These are phyloP conservation scores for Butyriboletus pseudospeciosus DNA, from an alignment of 1,284 basidiomycete species.

Conservation along the genomic window DNA sequence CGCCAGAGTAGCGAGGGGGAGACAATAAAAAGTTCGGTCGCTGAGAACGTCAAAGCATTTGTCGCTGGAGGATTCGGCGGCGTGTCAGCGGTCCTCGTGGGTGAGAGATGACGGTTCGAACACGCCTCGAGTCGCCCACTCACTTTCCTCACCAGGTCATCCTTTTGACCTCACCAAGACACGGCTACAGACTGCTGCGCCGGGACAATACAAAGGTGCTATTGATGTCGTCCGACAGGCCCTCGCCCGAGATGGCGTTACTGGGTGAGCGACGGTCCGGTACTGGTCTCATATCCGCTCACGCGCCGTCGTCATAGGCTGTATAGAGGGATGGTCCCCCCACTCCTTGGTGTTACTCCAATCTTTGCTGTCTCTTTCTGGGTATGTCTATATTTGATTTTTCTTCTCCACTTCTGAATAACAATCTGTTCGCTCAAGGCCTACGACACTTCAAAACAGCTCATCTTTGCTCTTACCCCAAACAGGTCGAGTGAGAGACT, in stretches of 20 bases:
- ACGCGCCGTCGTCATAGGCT: constrained; percentile 47
- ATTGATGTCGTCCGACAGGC: constrained; percentile 93
- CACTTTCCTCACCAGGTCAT: constrained; percentile 59
- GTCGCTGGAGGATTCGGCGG: constrained; percentile 92
- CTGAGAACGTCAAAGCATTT: constrained; percentile 76
- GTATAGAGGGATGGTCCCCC: constrained; percentile 96
- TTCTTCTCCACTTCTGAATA: not conserved
- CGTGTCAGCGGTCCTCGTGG: constrained; percentile 80
- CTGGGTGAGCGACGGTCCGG: constrained; percentile 57
- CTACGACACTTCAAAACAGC: constrained; percentile 89
- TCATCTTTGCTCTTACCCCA: constrained; percentile 73
- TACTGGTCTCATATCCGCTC: constrained; percentile 2
- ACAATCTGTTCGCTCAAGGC: constrained; percentile 51
- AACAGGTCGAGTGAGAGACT: constrained; percentile 63
- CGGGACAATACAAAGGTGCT: constrained; percentile 89
- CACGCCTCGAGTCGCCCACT: constrained; percentile 2
- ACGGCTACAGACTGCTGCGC: constrained; percentile 87
- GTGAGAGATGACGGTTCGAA: constrained; percentile 44
- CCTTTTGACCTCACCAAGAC: constrained; percentile 99
- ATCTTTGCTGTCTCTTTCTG: constrained; percentile 99
- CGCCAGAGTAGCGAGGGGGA: constrained; percentile 27
- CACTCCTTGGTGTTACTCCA: constrained; percentile 93
- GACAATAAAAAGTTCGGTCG: constrained; percentile 38
- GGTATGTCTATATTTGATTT: constrained; percentile 51
- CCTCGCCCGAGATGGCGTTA: constrained; percentile 82